Base-by-base conservation (phyloP, 192 early-diverging fungal genomes). In the Backusella circina region DNA sequence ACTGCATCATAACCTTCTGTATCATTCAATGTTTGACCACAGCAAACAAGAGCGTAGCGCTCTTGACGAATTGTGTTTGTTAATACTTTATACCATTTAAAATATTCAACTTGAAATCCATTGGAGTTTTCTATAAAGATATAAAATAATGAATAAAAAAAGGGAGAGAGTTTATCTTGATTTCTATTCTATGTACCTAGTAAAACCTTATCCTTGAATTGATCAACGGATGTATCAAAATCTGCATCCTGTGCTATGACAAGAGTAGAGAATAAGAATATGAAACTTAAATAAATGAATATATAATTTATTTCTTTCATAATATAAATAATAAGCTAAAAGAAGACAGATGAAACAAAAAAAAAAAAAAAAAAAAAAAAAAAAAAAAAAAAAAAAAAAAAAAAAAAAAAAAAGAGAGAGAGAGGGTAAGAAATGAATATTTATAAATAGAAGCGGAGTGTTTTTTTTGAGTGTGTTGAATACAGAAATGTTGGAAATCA, bases 51-150 rank as follows among this genome's bases (percentile, higher is more conserved):
- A 5, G 70, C 74, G 28, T 75, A 75, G 4, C 31, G 35, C 12
- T 75, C 26, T 23, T 70, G 68, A 2, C 38, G 23, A 18, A 54
- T 35, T 8, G 8, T 75, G 39, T 75, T 69, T 26, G 66, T 75
- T 1, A 69, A 35, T n/a, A 75, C 74, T 54, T 57, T 65, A 26
- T 69, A 75, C 39, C 74, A 67, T n/a, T 75, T 75, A 26, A 15
- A 36, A 2, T 33, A 51, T 28, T 75, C 74, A 13, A 67, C 61
- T 8, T 65, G 37, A 44, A 69, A 75, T 37, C 28, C 50, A 31
- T 69, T 69, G 2, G 65, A 21, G 18, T 32, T 31, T 9, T 41
- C 74, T 54, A n/a, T 26, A 26, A 23, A 51, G 6, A 12, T 51
- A 21, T 28, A n/a, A n/a, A n/a, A n/a, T n/a, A n/a, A 28, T 61